phyloP scores from a whole-genome alignment of 1,139 yeast species.

The Eremothecium gossypii region DNA sequence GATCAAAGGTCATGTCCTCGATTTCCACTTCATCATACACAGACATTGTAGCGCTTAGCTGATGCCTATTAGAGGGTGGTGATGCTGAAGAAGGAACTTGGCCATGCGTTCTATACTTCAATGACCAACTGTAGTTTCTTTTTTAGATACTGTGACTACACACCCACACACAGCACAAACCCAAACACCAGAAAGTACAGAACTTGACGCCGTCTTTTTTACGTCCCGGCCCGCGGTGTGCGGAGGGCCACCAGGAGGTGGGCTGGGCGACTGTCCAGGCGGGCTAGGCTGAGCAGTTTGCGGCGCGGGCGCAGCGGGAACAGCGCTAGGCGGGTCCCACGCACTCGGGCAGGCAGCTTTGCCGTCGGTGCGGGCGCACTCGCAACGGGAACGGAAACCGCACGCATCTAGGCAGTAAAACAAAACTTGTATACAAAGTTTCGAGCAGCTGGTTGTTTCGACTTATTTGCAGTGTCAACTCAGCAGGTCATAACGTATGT shows the following conservation, averaged over 20 bases:
- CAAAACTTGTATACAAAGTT: conserved; percentile 2
- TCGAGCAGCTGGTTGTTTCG: not conserved
- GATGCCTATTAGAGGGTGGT: not conserved
- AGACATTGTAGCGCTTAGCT: conserved; percentile 28
- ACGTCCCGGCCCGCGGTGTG: too few species aligned
- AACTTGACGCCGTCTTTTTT: too few species aligned
- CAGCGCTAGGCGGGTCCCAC: too few species aligned
- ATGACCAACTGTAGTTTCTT: not conserved
- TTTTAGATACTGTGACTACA: not conserved
- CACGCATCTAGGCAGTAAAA: not conserved
- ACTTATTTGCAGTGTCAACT: not conserved
- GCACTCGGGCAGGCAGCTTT: too few species aligned
- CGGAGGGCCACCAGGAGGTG: too few species aligned
- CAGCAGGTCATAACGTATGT: conserved; percentile 22
- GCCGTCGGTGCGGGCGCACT: too few species aligned
- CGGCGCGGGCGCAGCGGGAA: too few species aligned
- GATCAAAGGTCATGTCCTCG: conserved; percentile 90
- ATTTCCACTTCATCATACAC: conserved; percentile 93
- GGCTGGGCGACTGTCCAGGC: too few species aligned
- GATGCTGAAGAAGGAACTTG: not conserved
- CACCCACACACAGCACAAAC: not conserved
- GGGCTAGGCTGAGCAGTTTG: too few species aligned
- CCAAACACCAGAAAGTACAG: too few species aligned
- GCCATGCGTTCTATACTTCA: not conserved
- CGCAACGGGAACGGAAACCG: too few species aligned